Percentiles rank a stretch among this genome's conserved stretches.
phyloP scores from a whole-genome alignment of 108 stramenopile species.

The Skeletonema grethae region DNA sequence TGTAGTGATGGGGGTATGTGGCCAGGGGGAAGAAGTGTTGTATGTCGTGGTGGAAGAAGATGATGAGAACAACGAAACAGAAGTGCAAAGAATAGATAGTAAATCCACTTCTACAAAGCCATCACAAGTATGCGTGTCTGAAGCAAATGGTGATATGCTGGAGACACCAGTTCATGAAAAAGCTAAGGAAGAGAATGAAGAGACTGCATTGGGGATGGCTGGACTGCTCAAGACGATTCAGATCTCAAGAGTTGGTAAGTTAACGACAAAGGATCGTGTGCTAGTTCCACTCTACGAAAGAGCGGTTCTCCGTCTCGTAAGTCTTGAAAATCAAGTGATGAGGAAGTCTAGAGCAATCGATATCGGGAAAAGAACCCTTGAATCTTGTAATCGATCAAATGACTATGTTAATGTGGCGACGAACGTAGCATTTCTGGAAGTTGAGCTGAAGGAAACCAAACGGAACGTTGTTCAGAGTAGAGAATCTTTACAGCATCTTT shows the following conservation, averaged over 20 bases:
- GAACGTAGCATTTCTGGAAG: background rate
- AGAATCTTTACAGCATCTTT: background rate
- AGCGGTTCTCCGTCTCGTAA: background rate
- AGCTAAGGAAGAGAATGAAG: background rate
- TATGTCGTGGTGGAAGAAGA: background rate
- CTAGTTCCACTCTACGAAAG: conserved; percentile 1
- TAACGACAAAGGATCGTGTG: background rate
- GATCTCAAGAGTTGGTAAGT: background rate
- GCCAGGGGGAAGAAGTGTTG: background rate
- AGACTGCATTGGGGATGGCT: background rate
- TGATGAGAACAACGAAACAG: background rate
- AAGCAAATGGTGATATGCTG: background rate
- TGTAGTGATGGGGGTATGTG: background rate
- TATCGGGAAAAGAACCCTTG: background rate
- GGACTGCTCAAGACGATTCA: background rate
- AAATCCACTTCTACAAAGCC: background rate
- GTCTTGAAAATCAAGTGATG: background rate
- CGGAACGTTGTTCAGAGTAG: background rate
- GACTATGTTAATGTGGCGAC: background rate
- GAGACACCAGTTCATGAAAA: background rate
- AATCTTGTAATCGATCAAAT: background rate
- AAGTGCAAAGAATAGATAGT: background rate
- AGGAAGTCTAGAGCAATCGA: conserved; percentile 1
- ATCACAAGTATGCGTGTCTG: background rate
- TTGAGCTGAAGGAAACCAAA: background rate